Evolutionary conservation across 805 yeast genomes (phyloP), one percentile per base, ranked within the genome.

Genomic region (Lipomyces lipofer): DNA sequence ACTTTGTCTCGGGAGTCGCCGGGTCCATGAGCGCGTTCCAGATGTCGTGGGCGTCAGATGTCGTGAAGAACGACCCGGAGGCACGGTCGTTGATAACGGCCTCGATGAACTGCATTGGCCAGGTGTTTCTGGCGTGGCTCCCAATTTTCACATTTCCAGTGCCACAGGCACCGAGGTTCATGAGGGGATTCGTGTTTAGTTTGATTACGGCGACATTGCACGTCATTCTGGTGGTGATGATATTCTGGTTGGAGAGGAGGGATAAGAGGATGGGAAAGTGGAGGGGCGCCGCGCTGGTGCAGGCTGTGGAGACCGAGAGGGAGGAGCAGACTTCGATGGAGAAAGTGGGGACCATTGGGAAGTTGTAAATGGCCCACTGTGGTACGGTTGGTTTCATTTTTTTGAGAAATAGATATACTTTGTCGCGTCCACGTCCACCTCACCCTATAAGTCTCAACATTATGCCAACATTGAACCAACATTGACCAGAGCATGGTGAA

Each of bases 131-230:
- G 43, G 72, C 75, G n/a, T 70, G 72, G 71, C 51, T 71, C 24
- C 75, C 73, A 24, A 60, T 70, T n/a, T 63, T 69, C 35, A 59
- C 72, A 27, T 71, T 63, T 53, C 71, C 72, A n/a, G 64, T 71
- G 10, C 59, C 62, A 19, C 58, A 66, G 12, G 74, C 74, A 1
- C 75, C 74, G 10, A 17, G 28, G 8, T 56, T 56, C 43, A 49
- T 1, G 28, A 36, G 19, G 9, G 60, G 60, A 2, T 54, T 49
- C 27, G 36, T 17, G 12, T 56, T 56, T 40, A 33, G 51, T 10
- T n/a, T 45, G 10, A 48, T 48, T 2, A 50, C 56, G 6, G 10
- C 52, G 6, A 21, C 35, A 12, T 12, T 42, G 12, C 57, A 52
- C 33, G 42, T 56, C 5, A 6, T 47, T 17, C 32, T 51, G 10